Percentiles rank a stretch among this genome's conserved stretches.
phyloP scores from a whole-genome alignment of 257 asterid species.

The Solanum etuberosum region DNA sequence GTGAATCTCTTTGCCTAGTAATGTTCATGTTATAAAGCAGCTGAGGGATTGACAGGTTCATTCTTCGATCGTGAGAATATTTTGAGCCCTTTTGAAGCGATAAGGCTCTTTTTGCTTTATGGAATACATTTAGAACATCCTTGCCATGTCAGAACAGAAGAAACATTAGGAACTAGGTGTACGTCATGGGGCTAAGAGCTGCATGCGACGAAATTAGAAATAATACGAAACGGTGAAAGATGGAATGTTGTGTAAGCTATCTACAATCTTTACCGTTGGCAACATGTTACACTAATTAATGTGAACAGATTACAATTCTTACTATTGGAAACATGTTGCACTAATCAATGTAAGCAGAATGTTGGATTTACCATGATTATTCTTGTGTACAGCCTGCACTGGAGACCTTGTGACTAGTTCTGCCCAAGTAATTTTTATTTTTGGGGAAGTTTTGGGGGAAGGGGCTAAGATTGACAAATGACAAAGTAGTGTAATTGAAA shows the following conservation, averaged over 20 bases:
- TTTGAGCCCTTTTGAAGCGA: neutral
- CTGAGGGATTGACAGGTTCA: neutral
- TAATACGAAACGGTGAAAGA: neutral
- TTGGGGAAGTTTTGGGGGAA: neutral
- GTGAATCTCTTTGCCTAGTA: neutral
- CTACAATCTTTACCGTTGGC: neutral
- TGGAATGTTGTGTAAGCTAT: neutral
- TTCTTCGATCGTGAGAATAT: neutral
- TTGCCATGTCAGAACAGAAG: neutral
- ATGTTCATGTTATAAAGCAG: neutral
- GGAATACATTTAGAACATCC: neutral
- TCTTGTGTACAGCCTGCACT: neutral
- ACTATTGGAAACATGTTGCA: neutral
- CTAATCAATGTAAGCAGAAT: neutral
- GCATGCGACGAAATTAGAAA: neutral
- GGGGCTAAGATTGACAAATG: neutral
- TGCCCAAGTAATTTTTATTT: neutral
- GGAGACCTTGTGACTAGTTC: neutral
- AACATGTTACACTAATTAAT: neutral
- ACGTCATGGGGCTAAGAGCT: neutral
- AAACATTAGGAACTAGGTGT: neutral
- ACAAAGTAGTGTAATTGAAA: neutral
- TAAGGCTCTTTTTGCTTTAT: too few relatives aligned
- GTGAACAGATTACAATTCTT: neutral
- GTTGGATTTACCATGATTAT: neutral